Evolutionary conservation across 1,139 yeast genomes (phyloP).

Genomic region (Debaryomyces subglobosus): DNA sequence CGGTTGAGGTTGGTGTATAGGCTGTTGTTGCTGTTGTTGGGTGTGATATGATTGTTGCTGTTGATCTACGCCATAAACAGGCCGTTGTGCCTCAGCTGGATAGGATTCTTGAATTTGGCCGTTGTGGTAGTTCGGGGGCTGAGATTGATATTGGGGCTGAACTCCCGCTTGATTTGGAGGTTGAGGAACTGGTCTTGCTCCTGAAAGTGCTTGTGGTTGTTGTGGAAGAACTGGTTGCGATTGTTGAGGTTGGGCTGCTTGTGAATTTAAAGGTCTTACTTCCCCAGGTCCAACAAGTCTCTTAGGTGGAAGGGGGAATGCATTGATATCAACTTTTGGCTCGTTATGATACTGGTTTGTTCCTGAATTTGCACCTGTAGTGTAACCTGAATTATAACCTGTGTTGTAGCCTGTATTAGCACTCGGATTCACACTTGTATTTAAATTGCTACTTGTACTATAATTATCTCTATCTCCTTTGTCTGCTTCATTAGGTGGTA

Average conservation of each 20-base stretch:
- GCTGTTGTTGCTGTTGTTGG: slow-evolving; percentile 9
- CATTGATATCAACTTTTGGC: slow-evolving; percentile 23
- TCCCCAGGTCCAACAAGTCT: slow-evolving; percentile 29
- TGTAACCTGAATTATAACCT: slow-evolving; percentile 4
- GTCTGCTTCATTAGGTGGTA: slow-evolving; percentile 15
- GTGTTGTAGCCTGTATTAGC: not conserved
- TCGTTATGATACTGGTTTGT: not conserved
- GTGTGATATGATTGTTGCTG: slow-evolving; percentile 10
- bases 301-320: slow-evolving; percentile 44
- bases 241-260: not conserved
- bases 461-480: slow-evolving; percentile 8
- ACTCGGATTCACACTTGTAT: slow-evolving; percentile 9
- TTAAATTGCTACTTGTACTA: slow-evolving; percentile 11
- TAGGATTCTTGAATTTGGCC: slow-evolving; percentile 5
- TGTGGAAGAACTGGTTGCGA: not conserved
- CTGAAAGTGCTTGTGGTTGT: not conserved
- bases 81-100: slow-evolving; percentile 5
- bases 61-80: slow-evolving; percentile 8
- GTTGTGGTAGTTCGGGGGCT: slow-evolving; percentile 8
- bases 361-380: slow-evolving; percentile 9
- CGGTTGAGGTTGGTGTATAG: slow-evolving; percentile 9
- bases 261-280: not conserved
- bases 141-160: slow-evolving; percentile 11
- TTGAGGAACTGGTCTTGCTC: not conserved
- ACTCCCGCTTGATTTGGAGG: slow-evolving; percentile 11